Percentiles rank a stretch among this genome's conserved stretches.
phyloP scores from a whole-genome alignment of 371 early-diverging fungal genomes.

The Haplosporangium sp. region DNA sequence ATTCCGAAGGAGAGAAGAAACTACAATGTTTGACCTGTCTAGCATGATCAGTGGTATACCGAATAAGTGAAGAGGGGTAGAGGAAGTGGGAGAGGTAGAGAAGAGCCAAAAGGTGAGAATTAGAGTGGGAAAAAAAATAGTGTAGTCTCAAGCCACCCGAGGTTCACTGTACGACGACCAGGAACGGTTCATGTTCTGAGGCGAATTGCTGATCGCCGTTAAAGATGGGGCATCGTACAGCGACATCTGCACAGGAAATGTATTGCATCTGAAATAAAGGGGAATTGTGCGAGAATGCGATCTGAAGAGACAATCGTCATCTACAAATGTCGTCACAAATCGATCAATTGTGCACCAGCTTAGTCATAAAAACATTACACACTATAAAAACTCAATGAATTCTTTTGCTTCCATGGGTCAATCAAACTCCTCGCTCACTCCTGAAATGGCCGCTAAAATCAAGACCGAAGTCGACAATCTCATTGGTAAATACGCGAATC shows the following conservation, averaged over 20 bases:
- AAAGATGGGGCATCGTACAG: too few species aligned
- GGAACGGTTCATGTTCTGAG: too few species aligned
- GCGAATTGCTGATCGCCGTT: too few species aligned
- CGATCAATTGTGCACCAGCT: too few species aligned
- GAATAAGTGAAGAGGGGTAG: neutral
- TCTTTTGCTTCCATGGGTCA: constrained; percentile 31
- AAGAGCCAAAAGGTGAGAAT: neutral
- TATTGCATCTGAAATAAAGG: too few species aligned
- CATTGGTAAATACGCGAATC: constrained; percentile 28
- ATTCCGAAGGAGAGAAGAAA: neutral
- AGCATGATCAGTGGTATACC: constrained; percentile 11
- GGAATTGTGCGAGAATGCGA: too few species aligned
- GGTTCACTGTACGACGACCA: too few species aligned
- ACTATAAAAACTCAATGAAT: neutral
- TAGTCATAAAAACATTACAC: too few species aligned
- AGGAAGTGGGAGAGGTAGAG: constrained; percentile 2
- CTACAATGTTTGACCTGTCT: neutral
- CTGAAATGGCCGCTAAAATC: constrained; percentile 46
- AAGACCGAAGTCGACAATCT: constrained; percentile 39
- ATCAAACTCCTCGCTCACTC: constrained; percentile 43
- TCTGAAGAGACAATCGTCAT: too few species aligned
- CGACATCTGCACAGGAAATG: too few species aligned
- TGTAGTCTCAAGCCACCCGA: neutral
- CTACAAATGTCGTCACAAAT: too few species aligned
- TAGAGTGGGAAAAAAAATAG: neutral